These are phyloP conservation scores for Daldinia caldariorum DNA, from an alignment of 495 filamentous ascomycete genomes.

Conservation along the genomic window DNA sequence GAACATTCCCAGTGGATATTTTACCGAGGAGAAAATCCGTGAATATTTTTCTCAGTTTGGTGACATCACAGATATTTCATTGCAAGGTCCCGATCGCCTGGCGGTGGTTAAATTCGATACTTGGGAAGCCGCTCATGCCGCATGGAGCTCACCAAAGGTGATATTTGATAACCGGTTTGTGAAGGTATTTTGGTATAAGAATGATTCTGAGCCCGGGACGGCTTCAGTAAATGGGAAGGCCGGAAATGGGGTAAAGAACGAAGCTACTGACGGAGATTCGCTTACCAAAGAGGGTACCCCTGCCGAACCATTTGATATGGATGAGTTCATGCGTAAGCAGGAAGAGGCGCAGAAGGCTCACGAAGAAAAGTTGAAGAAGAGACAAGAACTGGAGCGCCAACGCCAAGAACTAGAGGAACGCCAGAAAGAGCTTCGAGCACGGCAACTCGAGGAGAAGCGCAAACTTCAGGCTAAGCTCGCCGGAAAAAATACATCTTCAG, in stretches of 20 bases:
- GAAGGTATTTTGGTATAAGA: slow-evolving; percentile 95
- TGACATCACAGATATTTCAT: slow-evolving; percentile 72
- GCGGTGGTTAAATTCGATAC: slow-evolving; percentile 83
- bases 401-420: slow-evolving; percentile 78
- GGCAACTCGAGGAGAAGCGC: slow-evolving; percentile 78
- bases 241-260: slow-evolving; percentile 40
- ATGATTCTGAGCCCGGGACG: slow-evolving; percentile 55
- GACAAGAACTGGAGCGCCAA: slow-evolving; percentile 76
- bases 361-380: slow-evolving; percentile 79
- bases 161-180: slow-evolving; percentile 98
- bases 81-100: slow-evolving; percentile 80
- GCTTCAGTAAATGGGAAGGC: slow-evolving; percentile 33
- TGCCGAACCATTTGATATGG: slow-evolving; percentile 73
- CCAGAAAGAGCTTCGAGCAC: slow-evolving; percentile 77
- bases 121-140: slow-evolving; percentile 77
- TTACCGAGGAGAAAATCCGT: slow-evolving; percentile 76
- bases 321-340: slow-evolving; percentile 79
- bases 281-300: slow-evolving; percentile 38
- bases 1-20: slow-evolving; percentile 89
- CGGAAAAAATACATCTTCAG: slow-evolving; percentile 61
- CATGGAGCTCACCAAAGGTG: slow-evolving; percentile 90
- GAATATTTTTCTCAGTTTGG: slow-evolving; percentile 90
- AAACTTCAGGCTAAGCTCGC: slow-evolving; percentile 64
- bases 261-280: slow-evolving; percentile 20
- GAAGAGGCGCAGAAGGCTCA: slow-evolving; percentile 80